Base-by-base conservation (phyloP, 2,329 filamentous ascomycete genomes). In the Fusarium virguliforme region DNA sequence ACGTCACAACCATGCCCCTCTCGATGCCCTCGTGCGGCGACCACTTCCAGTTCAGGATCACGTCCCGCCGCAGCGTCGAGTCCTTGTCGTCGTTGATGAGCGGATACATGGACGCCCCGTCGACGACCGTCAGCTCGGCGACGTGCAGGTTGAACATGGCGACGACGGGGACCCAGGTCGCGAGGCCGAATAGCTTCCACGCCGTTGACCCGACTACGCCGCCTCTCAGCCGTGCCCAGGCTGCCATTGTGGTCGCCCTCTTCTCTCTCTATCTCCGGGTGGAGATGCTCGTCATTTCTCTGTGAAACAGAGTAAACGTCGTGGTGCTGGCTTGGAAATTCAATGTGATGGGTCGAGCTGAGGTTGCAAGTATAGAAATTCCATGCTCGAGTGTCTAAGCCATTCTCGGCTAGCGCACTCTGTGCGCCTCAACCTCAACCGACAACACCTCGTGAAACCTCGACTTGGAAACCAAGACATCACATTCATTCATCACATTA, bases 1-100 rank as follows among this genome's bases (percentile, higher is more conserved):
- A 89, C 10, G 90, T 91, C 62, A 95, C 90, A 48, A 95, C 83
- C 89, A 94, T 94, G 62, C 93, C 93, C 67, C 92, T 85, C 77
- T 88, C 81, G 38, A 95, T 76, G 30, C 86, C 83, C 51, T 87
- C 81, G 64, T 87, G 85, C 26, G 89, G 85, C 66, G 87, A 86
- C 79, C 87, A 86, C 77, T 90, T 91, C 75, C 83, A 86, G 61
- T 86, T 88, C 69, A 90, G 79, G 34, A 89, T 86, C n/a, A 88
- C 65, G 68, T 92, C 90, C 56, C 85, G 79, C 38, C 80, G 78
- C 68, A 83, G 83, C 64, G 84, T 89, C 74, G 86, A 84, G 76
- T 91, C 84, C 75, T 85, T 90, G 58, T 90, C 87, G 64, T 89
- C 84, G 75, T 95, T 95, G 60, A 95, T 83, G 67, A 90, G 91